phyloP scores from a whole-genome alignment of 2,329 filamentous ascomycete genomes.

The Coniosporium tulheliwenetii region DNA sequence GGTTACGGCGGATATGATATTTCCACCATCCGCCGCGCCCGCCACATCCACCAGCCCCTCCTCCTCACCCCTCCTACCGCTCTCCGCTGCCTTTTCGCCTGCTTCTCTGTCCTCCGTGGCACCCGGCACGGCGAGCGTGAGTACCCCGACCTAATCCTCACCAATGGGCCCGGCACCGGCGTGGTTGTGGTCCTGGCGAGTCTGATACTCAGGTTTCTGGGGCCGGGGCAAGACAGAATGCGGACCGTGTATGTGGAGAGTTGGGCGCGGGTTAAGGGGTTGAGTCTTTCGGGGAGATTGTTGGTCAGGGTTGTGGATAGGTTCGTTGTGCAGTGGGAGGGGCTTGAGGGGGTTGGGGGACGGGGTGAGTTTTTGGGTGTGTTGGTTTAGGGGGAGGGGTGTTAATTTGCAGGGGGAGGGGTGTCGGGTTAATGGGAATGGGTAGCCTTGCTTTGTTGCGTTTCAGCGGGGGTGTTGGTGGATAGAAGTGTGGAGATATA shows the following conservation, averaged over 20 bases:
- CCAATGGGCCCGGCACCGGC: constrained; percentile 78
- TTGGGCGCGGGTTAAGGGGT: constrained; percentile 67
- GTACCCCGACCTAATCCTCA: constrained; percentile 58
- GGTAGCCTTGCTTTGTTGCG: not conserved
- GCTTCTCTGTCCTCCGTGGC: constrained; percentile 38
- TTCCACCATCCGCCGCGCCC: constrained; percentile 57
- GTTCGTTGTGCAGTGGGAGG: constrained; percentile 70
- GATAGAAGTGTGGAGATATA: not conserved
- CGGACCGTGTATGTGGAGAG: constrained; percentile 79
- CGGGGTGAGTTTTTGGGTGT: constrained; percentile 27
- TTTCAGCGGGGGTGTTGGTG: not conserved
- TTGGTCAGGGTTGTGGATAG: constrained; percentile 57
- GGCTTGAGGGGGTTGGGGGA: constrained; percentile 33
- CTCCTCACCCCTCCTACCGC: constrained; percentile 56
- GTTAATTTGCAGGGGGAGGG: constrained; percentile 13
- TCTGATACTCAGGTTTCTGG: constrained; percentile 38
- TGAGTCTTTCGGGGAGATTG: constrained; percentile 75
- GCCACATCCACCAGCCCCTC: constrained; percentile 68
- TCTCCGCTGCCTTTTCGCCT: constrained; percentile 47
- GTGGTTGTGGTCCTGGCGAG: constrained; percentile 55
- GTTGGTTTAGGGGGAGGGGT: constrained; percentile 20
- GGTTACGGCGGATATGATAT: constrained; percentile 40
- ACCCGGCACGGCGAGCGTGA: constrained; percentile 5
- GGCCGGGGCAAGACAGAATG: constrained; percentile 31
- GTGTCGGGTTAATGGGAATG: not conserved